phyloP scores from a whole-genome alignment of 139 green algal genomes.

The Mychonastes homosphaera region DNA sequence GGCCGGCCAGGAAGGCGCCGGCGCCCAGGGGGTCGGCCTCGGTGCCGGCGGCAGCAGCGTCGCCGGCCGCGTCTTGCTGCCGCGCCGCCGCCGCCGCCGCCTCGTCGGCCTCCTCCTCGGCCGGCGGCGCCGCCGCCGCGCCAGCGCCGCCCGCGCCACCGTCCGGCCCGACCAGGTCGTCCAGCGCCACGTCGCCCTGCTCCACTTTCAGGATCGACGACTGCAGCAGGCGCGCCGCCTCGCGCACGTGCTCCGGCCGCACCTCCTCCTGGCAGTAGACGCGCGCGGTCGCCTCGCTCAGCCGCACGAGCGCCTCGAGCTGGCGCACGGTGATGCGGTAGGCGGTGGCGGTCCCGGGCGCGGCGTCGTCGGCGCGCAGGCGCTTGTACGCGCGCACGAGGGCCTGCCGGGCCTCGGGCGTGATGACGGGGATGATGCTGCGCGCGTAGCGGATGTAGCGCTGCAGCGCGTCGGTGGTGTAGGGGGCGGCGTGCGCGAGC shows the following conservation, averaged over 20 bases:
- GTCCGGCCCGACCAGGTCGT: conserved; percentile 28
- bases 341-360: conserved; percentile 59
- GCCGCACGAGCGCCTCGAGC: conserved; percentile 88
- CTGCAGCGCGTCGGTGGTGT: conserved; percentile 82
- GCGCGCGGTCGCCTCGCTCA: conserved; percentile 37
- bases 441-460: conserved; percentile 91
- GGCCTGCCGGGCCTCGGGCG: conserved; percentile 39
- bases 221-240: conserved; percentile 65
- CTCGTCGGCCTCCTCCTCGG: not conserved
- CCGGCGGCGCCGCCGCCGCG: not conserved
- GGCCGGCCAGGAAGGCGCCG: not conserved
- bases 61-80: conserved; percentile 8
- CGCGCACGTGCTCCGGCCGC: conserved; percentile 32
- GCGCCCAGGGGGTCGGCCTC: not conserved
- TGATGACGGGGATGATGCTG: conserved; percentile 69
- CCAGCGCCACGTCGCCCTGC: conserved; percentile 62
- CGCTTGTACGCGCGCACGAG: conserved; percentile 79
- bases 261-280: conserved; percentile 34
- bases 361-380: conserved; percentile 72
- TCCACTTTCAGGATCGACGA: conserved; percentile 85
- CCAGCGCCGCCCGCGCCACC: conserved; percentile 2
- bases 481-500: conserved; percentile 50
- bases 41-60: conserved; percentile 4
- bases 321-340: conserved; percentile 91
- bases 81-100: not conserved